Evolutionary conservation across 495 filamentous ascomycete genomes (phyloP).

Genomic region (Penicillium salamii): DNA sequence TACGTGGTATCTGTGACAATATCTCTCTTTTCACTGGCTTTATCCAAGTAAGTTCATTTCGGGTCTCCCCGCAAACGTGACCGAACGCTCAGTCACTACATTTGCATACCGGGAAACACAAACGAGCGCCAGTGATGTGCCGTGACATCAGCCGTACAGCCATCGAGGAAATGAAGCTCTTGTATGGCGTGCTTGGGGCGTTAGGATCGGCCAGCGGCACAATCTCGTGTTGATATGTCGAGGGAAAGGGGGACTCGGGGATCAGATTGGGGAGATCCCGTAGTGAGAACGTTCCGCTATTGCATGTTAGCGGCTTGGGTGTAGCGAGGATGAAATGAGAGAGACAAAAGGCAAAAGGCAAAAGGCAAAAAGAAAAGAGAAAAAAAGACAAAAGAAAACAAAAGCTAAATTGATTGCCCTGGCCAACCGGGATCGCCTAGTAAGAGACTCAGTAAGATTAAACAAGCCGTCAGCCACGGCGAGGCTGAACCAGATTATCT

Average conservation of each 20-base stretch:
- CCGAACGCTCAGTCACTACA: background rate
- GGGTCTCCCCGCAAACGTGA: background rate
- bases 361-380: too few species aligned
- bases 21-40: background rate
- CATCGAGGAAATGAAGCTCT: background rate
- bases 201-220: background rate
- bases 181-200: conserved; percentile 2
- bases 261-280: background rate
- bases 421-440: background rate
- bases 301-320: background rate
- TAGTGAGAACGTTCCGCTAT: background rate
- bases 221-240: background rate
- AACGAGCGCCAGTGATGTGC: background rate
- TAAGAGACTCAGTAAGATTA: background rate
- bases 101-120: background rate
- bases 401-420: background rate
- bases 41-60: background rate
- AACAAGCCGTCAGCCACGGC: background rate
- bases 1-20: too few species aligned
- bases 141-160: background rate
- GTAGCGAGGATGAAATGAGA: background rate
- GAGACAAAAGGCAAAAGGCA: background rate
- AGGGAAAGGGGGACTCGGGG: background rate
- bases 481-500: background rate
- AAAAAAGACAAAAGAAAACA: background rate